Evolutionary conservation across 2,329 filamentous ascomycete genomes (phyloP).

Genomic region (Emergomyces pasteurianus): DNA sequence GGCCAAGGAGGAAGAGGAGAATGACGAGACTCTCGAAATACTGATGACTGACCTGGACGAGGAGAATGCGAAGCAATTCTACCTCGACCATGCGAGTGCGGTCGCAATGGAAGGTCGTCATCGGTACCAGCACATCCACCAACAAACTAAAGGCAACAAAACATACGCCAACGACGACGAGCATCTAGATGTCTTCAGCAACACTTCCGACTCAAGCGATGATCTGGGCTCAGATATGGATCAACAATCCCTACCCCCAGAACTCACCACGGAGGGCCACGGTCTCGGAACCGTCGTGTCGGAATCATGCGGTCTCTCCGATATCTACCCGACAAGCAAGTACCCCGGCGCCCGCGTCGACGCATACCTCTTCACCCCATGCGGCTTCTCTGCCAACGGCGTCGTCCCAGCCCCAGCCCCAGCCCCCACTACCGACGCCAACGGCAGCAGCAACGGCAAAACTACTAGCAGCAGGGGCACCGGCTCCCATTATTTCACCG

Average conservation of each 20-base stretch:
- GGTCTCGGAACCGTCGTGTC: slow-evolving; percentile 86
- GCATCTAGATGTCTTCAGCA: slow-evolving; percentile 59
- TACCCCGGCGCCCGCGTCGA: slow-evolving; percentile 92
- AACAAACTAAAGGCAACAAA: slow-evolving; percentile 38
- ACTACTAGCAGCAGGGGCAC: slow-evolving; percentile 28
- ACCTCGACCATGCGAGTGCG: slow-evolving; percentile 71
- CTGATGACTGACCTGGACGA: slow-evolving; percentile 58
- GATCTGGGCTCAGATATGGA: slow-evolving; percentile 40
- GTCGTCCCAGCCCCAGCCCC: slow-evolving; percentile 79
- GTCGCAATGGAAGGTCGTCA: slow-evolving; percentile 67
- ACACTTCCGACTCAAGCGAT: slow-evolving; percentile 51
- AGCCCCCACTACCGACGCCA: background rate
- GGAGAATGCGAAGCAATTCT: slow-evolving; percentile 55
- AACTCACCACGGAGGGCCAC: slow-evolving; percentile 84
- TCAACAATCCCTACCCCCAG: slow-evolving; percentile 47
- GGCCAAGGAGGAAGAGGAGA: slow-evolving; percentile 22
- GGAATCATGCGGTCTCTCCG: slow-evolving; percentile 74
- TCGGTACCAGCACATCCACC: slow-evolving; percentile 28
- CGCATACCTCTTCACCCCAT: slow-evolving; percentile 91
- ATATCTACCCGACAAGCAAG: slow-evolving; percentile 73
- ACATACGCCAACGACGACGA: slow-evolving; percentile 45
- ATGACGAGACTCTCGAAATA: slow-evolving; percentile 47
- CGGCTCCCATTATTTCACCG: slow-evolving; percentile 84
- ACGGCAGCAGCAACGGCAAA: slow-evolving; percentile 24
- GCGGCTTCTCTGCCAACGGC: slow-evolving; percentile 93